These are phyloP conservation scores for Pilatotrama ljubarskyi DNA, from an alignment of 768 basidiomycete species.

Conservation along the genomic window DNA sequence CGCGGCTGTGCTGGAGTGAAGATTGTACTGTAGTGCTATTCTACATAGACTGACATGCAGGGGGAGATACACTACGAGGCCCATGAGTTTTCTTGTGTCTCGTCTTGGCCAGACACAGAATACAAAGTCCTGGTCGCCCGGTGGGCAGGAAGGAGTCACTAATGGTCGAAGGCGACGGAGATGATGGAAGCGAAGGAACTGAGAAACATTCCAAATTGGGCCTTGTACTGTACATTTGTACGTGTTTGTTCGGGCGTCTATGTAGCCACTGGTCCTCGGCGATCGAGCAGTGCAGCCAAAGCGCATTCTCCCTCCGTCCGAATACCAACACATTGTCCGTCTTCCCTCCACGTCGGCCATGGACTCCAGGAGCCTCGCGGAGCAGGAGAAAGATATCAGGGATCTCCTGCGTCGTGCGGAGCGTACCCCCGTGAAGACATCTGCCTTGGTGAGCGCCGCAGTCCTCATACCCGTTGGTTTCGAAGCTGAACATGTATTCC, in stretches of 20 bases:
- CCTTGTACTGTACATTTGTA: constrained; percentile 3
- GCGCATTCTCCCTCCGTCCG: background rate
- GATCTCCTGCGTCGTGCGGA: constrained; percentile 48
- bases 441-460: constrained; percentile 37
- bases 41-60: too few species aligned
- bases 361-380: constrained; percentile 29
- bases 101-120: too few species aligned
- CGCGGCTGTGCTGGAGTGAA: background rate
- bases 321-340: background rate
- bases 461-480: too few species aligned
- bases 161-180: background rate
- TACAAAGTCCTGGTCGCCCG: background rate
- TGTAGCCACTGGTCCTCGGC: too few species aligned
- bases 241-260: background rate
- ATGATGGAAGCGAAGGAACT: background rate
- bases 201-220: background rate
- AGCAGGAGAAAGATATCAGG: constrained; percentile 40
- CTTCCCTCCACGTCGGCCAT: constrained; percentile 17
- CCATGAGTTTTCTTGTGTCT: too few species aligned
- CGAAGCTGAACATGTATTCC: background rate
- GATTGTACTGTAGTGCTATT: too few species aligned
- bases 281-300: background rate
- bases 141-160: background rate
- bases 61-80: too few species aligned
- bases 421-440: constrained; percentile 39